Evolutionary conservation across 2,329 filamentous ascomycete genomes (phyloP).

Genomic region (Nigrospora sphaerica): DNA sequence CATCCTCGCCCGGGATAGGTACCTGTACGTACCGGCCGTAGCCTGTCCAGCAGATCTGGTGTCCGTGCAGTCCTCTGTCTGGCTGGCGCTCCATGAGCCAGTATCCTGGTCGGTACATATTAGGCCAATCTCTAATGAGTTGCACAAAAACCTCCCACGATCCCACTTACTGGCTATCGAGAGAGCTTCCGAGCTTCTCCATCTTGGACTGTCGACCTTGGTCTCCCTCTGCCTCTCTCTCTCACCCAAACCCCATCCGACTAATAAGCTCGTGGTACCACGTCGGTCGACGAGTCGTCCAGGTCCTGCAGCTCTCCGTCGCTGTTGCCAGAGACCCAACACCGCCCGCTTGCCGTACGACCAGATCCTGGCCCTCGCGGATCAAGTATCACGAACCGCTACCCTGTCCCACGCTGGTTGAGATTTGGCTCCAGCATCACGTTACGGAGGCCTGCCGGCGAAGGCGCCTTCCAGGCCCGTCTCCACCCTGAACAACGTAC

Average conservation of each 20-base stretch:
- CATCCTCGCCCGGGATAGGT: too few species aligned
- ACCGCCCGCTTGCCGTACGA: slow-evolving; percentile 42
- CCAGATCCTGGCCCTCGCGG: slow-evolving; percentile 35
- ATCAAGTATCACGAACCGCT: slow-evolving; percentile 44
- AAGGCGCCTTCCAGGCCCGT: background rate
- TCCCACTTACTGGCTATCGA: slow-evolving; percentile 16
- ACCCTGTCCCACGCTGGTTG: slow-evolving; percentile 39
- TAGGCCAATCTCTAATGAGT: slow-evolving; percentile 27
- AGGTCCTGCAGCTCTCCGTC: slow-evolving; percentile 39
- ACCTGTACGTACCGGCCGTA: background rate
- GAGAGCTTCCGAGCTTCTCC: slow-evolving; percentile 20
- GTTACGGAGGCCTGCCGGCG: background rate
- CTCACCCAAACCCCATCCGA: background rate
- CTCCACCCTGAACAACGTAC: background rate
- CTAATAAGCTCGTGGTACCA: slow-evolving; percentile 18
- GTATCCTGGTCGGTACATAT: slow-evolving; percentile 22
- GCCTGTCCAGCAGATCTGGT: slow-evolving; percentile 16
- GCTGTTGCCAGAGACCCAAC: slow-evolving; percentile 31
- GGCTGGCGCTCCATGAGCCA: slow-evolving; percentile 15
- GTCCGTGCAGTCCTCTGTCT: slow-evolving; percentile 19
- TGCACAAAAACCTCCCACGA: slow-evolving; percentile 26
- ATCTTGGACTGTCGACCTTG: slow-evolving; percentile 12
- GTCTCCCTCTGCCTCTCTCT: too few species aligned
- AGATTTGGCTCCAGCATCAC: background rate
- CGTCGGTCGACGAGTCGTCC: slow-evolving; percentile 22